phyloP scores from a whole-genome alignment of 768 basidiomycete genomes.

The Antrodiella citrinella region DNA sequence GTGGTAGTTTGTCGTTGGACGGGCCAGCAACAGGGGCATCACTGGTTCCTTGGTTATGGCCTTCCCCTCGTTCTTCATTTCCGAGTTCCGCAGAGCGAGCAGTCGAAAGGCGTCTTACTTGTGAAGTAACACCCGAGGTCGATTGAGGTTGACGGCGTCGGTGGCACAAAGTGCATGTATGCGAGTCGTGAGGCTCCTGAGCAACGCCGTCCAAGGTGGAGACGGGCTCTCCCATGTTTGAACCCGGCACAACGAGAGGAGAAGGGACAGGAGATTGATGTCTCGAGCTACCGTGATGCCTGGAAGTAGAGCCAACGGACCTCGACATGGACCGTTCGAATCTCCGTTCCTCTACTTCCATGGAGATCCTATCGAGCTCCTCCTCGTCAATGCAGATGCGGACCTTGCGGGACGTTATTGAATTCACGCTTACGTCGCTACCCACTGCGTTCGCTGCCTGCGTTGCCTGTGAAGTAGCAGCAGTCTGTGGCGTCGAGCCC shows the following conservation, averaged over 20 bases:
- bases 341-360: slow-evolving; percentile 60
- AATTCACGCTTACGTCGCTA: slow-evolving; percentile 8
- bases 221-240: no score
- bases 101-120: no score
- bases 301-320: slow-evolving; percentile 11
- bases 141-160: slow-evolving; percentile 25
- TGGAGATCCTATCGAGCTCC: slow-evolving; percentile 55
- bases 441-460: slow-evolving; percentile 6
- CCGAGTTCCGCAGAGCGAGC: neutral
- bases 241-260: neutral
- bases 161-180: slow-evolving; percentile 62
- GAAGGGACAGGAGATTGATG: neutral
- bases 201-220: slow-evolving; percentile 78
- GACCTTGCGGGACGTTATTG: slow-evolving; percentile 28
- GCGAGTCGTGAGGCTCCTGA: slow-evolving; percentile 65
- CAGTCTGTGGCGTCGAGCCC: neutral
- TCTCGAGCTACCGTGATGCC: neutral
- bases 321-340: slow-evolving; percentile 35
- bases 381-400: slow-evolving; percentile 48
- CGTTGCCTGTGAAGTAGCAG: neutral
- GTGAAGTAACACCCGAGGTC: neutral
- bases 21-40: neutral
- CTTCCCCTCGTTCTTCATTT: slow-evolving; percentile 2
- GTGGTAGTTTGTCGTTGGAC: slow-evolving; percentile 43
- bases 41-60: slow-evolving; percentile 22